Conservation (phyloP, 179 eudicot genomes). For the Spergularia azorica region DNA sequence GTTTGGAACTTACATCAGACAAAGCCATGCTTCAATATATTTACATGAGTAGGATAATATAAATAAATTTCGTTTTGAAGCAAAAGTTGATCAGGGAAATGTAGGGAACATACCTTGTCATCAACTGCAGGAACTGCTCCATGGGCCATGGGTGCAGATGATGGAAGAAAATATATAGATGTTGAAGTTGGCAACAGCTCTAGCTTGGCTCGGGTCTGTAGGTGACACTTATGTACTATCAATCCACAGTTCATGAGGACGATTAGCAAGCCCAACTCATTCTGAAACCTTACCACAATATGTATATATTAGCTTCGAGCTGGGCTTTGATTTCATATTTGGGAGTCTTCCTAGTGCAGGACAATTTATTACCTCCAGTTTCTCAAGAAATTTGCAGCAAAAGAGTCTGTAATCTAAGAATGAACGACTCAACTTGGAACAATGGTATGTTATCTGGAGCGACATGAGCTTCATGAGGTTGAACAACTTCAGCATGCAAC, state of each 20-base stretch:
- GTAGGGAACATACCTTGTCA: too few relatives aligned
- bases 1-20: too few relatives aligned
- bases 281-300: background rate
- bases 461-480: background rate
- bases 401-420: background rate
- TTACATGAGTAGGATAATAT: too few relatives aligned
- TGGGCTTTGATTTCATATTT: background rate
- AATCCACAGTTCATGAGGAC: background rate
- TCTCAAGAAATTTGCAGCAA: background rate
- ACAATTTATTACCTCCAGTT: background rate
- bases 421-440: background rate
- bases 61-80: too few relatives aligned
- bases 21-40: too few relatives aligned
- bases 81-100: too few relatives aligned
- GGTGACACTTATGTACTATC: conserved; percentile 1
- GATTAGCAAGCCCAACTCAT: background rate
- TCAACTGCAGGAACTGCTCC: too few relatives aligned
- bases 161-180: too few relatives aligned
- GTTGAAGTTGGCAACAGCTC: background rate
- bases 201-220: too few relatives aligned
- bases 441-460: background rate
- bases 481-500: background rate
- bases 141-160: too few relatives aligned
- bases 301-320: background rate
- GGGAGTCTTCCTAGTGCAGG: background rate